These are phyloP conservation scores for Ambrosiella xylebori DNA, from an alignment of 2,329 filamentous ascomycete species.

Conservation along the genomic window DNA sequence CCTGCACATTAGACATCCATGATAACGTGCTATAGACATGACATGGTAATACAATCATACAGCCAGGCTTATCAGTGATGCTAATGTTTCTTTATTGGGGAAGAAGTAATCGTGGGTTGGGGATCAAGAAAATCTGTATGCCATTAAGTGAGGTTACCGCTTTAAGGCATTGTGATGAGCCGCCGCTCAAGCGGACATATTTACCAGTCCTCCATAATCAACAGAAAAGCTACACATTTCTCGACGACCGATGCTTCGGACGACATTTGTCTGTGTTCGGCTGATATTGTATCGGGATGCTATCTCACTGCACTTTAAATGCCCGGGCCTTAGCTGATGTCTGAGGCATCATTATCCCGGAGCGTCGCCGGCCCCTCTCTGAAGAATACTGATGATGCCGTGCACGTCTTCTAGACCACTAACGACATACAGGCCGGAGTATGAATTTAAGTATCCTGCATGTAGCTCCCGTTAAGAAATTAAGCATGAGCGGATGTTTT, in stretches of 20 bases:
- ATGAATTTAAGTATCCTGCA: too few species aligned
- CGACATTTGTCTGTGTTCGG: neutral
- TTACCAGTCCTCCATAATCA: neutral
- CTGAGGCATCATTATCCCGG: neutral
- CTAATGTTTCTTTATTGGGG: neutral
- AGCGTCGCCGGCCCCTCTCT: neutral
- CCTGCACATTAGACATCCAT: neutral
- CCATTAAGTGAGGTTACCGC: neutral
- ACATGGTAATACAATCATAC: neutral
- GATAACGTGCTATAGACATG: neutral
- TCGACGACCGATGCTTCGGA: neutral
- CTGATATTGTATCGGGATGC: neutral
- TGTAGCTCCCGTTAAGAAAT: too few species aligned
- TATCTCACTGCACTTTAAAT: neutral
- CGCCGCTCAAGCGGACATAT: neutral
- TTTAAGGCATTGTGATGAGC: neutral
- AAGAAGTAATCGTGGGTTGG: neutral
- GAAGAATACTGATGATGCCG: too few species aligned
- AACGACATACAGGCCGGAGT: too few species aligned
- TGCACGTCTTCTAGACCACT: too few species aligned
- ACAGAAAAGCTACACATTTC: neutral
- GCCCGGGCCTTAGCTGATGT: neutral
- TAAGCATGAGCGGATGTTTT: neutral
- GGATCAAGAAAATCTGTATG: neutral
- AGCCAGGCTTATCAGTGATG: neutral